phyloP scores from a whole-genome alignment of 306 rosid species.

The Cyclanthera cordifolia region DNA sequence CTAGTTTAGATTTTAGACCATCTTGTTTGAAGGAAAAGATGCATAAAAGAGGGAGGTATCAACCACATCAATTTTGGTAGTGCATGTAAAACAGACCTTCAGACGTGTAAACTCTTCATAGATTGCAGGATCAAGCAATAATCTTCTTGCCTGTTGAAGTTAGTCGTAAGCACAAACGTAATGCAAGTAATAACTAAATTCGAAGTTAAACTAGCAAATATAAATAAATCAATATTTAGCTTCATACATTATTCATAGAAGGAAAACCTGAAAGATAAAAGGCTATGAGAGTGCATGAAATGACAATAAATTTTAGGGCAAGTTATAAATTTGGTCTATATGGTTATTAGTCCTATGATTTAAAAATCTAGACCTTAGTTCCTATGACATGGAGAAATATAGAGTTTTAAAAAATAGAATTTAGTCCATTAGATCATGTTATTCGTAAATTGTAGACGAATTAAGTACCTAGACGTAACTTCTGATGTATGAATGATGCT shows the following conservation, averaged over 20 bases:
- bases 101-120: too few relatives aligned
- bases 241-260: background rate
- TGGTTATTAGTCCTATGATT: too few relatives aligned
- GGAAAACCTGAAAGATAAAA: background rate
- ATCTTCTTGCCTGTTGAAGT: background rate
- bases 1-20: background rate
- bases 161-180: too few relatives aligned
- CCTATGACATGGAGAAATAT: too few relatives aligned
- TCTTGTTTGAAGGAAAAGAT: background rate
- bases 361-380: too few relatives aligned
- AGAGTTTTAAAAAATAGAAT: too few relatives aligned
- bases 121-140: background rate
- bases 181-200: background rate
- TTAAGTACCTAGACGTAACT: too few relatives aligned
- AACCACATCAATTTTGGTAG: conserved; percentile 6
- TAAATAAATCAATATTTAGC: background rate
- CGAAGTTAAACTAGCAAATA: background rate
- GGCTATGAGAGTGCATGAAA: background rate
- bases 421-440: too few relatives aligned
- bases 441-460: too few relatives aligned
- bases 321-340: too few relatives aligned
- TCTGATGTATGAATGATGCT: too few relatives aligned
- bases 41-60: conserved; percentile 1
- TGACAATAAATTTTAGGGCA: background rate
- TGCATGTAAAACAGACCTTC: conserved; percentile 6